These are phyloP conservation scores for Sporothrix pallida DNA, from an alignment of 2,329 filamentous ascomycete species.

Conservation along the genomic window DNA sequence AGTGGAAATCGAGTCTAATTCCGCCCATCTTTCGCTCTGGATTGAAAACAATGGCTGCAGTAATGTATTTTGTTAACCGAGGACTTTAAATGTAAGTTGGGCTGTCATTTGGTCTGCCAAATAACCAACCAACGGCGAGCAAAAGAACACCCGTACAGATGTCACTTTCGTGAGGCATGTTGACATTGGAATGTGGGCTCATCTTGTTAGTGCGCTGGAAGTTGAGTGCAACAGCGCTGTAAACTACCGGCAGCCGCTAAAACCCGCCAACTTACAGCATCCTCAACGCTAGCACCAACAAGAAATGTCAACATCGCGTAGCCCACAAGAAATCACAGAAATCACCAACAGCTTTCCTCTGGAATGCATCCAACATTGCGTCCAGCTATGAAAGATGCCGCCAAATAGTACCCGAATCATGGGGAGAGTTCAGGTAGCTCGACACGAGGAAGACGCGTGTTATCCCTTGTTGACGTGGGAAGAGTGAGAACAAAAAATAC, in stretches of 20 bases:
- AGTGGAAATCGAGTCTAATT: too few relatives aligned
- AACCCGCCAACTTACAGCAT: background rate
- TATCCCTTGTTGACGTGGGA: background rate
- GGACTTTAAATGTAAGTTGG: too few relatives aligned
- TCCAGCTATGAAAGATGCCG: background rate
- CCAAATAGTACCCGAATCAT: background rate
- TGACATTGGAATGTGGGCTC: slow-evolving; percentile 6
- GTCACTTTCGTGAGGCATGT: background rate
- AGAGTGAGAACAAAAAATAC: too few relatives aligned
- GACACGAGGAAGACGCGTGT: slow-evolving; percentile 26
- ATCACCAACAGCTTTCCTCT: background rate
- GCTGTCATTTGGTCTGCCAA: too few relatives aligned
- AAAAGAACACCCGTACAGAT: background rate
- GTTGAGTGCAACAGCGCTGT: background rate
- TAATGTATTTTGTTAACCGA: too few relatives aligned
- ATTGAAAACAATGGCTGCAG: too few relatives aligned
- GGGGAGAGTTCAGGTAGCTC: slow-evolving; percentile 15
- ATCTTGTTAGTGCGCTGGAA: background rate
- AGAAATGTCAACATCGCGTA: background rate
- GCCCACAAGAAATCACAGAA: background rate
- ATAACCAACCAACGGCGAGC: too few relatives aligned
- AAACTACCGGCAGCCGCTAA: background rate
- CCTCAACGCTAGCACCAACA: background rate
- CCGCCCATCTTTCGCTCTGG: too few relatives aligned
- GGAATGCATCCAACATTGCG: background rate